These are phyloP conservation scores for Ilyonectria mors-panacis DNA, from an alignment of 2,329 filamentous ascomycete species.

Conservation along the genomic window DNA sequence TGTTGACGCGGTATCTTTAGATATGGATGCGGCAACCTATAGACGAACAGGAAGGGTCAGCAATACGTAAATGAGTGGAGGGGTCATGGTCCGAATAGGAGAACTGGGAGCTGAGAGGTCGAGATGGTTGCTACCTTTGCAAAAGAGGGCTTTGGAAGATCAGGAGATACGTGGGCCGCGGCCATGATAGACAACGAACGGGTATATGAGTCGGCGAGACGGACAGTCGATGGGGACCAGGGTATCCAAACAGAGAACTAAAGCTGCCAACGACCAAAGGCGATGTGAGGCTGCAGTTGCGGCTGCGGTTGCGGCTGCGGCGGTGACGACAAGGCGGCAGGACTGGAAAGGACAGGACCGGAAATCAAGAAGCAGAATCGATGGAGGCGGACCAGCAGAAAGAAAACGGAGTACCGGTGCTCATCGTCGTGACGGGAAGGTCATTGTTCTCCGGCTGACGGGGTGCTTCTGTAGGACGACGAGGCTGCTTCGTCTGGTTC, in stretches of 20 bases:
- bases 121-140: constrained; percentile 72
- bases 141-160: constrained; percentile 76
- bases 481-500: constrained; percentile 33
- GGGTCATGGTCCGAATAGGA: constrained; percentile 7
- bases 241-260: constrained; percentile 37
- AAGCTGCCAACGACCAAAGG: constrained; percentile 36
- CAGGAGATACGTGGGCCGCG: constrained; percentile 62
- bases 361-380: constrained; percentile 69
- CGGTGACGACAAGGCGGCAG: constrained; percentile 43
- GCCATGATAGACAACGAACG: constrained; percentile 58
- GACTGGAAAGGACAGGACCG: constrained; percentile 50
- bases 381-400: constrained; percentile 67
- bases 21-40: constrained; percentile 65
- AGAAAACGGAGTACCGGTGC: constrained; percentile 65
- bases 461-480: constrained; percentile 32
- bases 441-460: constrained; percentile 52
- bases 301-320: constrained; percentile 39
- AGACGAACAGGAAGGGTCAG: constrained; percentile 40
- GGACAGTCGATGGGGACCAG: constrained; percentile 38
- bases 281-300: constrained; percentile 39
- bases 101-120: not conserved
- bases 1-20: constrained; percentile 48
- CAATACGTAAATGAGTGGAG: constrained; percentile 23
- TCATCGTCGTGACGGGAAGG: constrained; percentile 67
- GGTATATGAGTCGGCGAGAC: constrained; percentile 42